Percentiles rank a stretch among this genome's conserved stretches.
Evolutionary conservation across 2,329 filamentous ascomycete genomes (phyloP).

Genomic region (Apiospora koreana): DNA sequence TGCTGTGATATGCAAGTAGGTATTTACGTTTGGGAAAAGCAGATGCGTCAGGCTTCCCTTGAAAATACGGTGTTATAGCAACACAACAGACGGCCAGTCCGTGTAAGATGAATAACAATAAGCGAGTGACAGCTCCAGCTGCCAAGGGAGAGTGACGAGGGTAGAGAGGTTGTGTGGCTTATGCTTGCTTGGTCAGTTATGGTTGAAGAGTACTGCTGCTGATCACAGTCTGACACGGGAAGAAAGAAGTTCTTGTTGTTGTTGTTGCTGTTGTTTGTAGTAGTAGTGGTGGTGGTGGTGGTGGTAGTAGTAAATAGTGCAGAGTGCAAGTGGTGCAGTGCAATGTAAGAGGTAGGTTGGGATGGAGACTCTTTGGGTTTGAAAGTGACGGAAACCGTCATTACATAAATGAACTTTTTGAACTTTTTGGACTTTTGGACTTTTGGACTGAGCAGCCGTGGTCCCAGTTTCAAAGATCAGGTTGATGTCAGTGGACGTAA

Average conservation of each 20-base stretch:
- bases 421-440: too few relatives aligned
- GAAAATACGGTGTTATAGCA: background rate
- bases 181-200: background rate
- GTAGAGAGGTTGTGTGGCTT: background rate
- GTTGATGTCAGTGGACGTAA: conserved; percentile 9
- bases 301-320: background rate
- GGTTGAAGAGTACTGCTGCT: too few relatives aligned
- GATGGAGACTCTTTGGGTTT: conserved; percentile 4
- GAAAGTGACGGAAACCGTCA: conserved; percentile 9
- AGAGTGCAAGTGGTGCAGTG: background rate
- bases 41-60: background rate
- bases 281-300: background rate
- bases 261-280: background rate
- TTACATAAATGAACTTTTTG: conserved; percentile 10
- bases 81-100: background rate
- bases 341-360: conserved; percentile 8
- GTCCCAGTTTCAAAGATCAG: conserved; percentile 9
- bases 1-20: background rate
- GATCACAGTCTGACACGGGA: background rate
- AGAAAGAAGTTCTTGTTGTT: background rate
- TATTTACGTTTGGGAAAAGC: background rate
- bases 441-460: background rate
- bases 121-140: background rate
- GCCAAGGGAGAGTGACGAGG: background rate
- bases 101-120: background rate